Evolutionary conservation across 805 yeast species (phyloP), one percentile per base, ranked within the genome.

Genomic region (Barnettozyma siamensis): DNA sequence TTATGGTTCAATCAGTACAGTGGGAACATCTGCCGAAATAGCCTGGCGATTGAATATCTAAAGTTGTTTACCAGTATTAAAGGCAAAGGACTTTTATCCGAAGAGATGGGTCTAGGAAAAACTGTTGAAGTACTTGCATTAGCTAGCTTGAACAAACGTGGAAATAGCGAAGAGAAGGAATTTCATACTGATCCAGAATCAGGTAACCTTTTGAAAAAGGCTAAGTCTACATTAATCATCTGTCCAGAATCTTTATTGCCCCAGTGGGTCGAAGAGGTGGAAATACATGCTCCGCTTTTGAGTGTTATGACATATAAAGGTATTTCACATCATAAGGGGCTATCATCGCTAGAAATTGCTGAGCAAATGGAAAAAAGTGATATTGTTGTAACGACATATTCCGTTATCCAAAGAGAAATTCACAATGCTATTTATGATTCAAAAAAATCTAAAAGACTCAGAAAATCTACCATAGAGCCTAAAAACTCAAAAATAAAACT

Each of bases 61-160:
- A 27, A 27, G 21, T 45, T 2, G 35, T 24, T 0, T 40, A 51
- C 12, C 1, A 69, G 72, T 38, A 15, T 5, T 1, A 34, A 42
- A 5, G 28, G 34, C 2, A 35, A 41, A 3, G 55, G 55, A 3
- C 26, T 93, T 7, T 60, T 93, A 27, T 83, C 93, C 1, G 99
- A 91, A 54, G 99, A 93, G 60, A 93, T 93, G 99, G 99, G 99
- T 0, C 70, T 93, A 7, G 99, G 99, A 0, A 93, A 93, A 56
- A 91, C 99, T 0, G 79, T 93, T 4, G 99, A 93, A 58, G 68
- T 88, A 12, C 67, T 86, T 2, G 69, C 95, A 0, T 63, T 91
- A 31, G 63, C 83, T 0, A 55, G 78, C 2, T 54, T 80, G 37
- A 83, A 93, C 57, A 78, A 67, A 26, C 63, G 96, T 13, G 69